A percentile compares a stretch with the other conserved stretches of the same genome.
phyloP scores from a whole-genome alignment of 768 basidiomycete genomes.

The Auriscalpium orientale region DNA sequence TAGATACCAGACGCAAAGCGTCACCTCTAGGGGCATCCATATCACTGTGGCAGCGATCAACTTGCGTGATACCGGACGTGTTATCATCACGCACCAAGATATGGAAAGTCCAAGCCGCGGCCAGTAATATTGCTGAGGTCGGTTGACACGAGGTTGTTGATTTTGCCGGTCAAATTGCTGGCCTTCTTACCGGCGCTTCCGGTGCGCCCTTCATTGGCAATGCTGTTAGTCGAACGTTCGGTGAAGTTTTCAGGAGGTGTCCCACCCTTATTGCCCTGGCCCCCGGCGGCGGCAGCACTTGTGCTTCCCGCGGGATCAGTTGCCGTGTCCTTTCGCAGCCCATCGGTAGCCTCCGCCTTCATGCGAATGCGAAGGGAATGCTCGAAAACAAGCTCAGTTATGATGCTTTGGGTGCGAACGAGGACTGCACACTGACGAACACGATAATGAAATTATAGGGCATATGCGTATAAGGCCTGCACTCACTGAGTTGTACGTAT shows the following conservation, averaged over 20 bases:
- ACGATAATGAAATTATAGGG: background rate
- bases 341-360: constrained; percentile 30
- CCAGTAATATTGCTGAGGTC: constrained; percentile 35
- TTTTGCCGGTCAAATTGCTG: constrained; percentile 58
- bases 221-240: background rate
- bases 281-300: background rate
- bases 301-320: background rate
- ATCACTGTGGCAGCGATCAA: constrained; percentile 16
- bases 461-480: background rate
- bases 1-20: constrained; percentile 34
- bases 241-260: background rate
- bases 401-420: constrained; percentile 36
- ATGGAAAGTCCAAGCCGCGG: constrained; percentile 19
- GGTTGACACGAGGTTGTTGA: constrained; percentile 70
- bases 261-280: background rate
- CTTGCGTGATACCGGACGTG: too few species aligned
- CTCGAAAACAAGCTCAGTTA: constrained; percentile 49
- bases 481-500: constrained; percentile 32
- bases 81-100: constrained; percentile 4
- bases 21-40: constrained; percentile 34
- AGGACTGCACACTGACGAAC: constrained; percentile 26
- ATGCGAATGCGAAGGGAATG: constrained; percentile 48
- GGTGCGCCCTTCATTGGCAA: constrained; percentile 1
- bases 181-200: constrained; percentile 4
- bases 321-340: background rate